Evolutionary conservation across 495 filamentous ascomycete species (phyloP).

Genomic region (Darksidea phi): DNA sequence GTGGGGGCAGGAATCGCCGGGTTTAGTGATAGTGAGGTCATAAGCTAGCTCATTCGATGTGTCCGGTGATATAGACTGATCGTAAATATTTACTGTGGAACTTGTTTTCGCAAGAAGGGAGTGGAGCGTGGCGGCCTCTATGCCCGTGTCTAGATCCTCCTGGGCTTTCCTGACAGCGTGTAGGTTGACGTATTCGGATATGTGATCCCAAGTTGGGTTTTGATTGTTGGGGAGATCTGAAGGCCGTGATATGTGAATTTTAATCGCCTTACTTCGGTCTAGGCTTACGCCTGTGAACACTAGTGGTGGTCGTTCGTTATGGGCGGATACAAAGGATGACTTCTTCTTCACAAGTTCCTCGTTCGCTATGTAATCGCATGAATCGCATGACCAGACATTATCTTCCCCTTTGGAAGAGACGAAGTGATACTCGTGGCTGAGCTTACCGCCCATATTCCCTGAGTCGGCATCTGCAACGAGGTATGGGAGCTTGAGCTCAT

Average conservation of each 20-base stretch:
- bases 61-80: slow-evolving; percentile 1
- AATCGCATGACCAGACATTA: slow-evolving; percentile 68
- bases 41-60: slow-evolving; percentile 16
- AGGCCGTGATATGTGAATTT: slow-evolving; percentile 61
- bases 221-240: not conserved
- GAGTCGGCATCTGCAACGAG: slow-evolving; percentile 86
- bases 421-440: slow-evolving; percentile 95
- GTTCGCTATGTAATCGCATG: slow-evolving; percentile 77
- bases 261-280: slow-evolving; percentile 64
- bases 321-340: not conserved
- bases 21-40: slow-evolving; percentile 46
- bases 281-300: slow-evolving; percentile 68
- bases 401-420: slow-evolving; percentile 82
- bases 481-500: slow-evolving; percentile 80
- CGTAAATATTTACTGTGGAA: slow-evolving; percentile 13
- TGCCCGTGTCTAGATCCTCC: slow-evolving; percentile 64
- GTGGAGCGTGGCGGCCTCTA: slow-evolving; percentile 51
- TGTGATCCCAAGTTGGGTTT: slow-evolving; percentile 17
- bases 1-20: slow-evolving; percentile 69
- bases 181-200: slow-evolving; percentile 59
- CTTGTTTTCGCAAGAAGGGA: slow-evolving; percentile 14
- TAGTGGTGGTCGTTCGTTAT: not conserved
- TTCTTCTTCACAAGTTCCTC: slow-evolving; percentile 66
- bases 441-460: slow-evolving; percentile 87
- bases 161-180: slow-evolving; percentile 65